Percentiles rank a stretch among this genome's conserved stretches.
phyloP scores from a whole-genome alignment of 176 grass and related monocot species.

The Zizania latifolia region DNA sequence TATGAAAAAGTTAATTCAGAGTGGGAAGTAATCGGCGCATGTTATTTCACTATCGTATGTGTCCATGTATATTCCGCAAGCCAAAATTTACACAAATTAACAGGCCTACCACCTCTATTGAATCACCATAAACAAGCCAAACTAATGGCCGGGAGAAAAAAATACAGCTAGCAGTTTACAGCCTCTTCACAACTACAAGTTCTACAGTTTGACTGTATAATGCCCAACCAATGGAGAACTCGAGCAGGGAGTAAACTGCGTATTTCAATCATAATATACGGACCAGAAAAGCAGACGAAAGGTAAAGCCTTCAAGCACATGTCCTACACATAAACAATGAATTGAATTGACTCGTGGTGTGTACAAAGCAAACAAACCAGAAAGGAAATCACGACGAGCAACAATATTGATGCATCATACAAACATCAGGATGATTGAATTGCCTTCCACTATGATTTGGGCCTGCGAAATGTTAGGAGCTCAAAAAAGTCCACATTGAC shows the following conservation, averaged over 20 bases:
- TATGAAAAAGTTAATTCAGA: neutral
- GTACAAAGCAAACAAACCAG: neutral
- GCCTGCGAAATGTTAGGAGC: neutral
- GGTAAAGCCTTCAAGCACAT: neutral
- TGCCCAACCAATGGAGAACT: neutral
- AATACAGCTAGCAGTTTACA: neutral
- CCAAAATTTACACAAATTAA: slow-evolving; percentile 31
- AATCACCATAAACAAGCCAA: slow-evolving; percentile 38
- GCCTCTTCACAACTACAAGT: neutral
- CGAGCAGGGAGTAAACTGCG: neutral
- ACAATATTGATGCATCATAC: neutral
- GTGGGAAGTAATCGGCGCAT: neutral
- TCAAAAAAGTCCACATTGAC: neutral
- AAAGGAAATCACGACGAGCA: neutral
- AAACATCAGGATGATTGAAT: neutral
- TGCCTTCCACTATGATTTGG: neutral
- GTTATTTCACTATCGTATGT: slow-evolving; percentile 9
- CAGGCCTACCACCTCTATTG: neutral
- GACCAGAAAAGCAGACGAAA: neutral
- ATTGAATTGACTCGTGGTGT: slow-evolving; percentile 27
- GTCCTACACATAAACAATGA: slow-evolving; percentile 24
- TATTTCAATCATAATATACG: neutral
- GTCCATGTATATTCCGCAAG: slow-evolving; percentile 3
- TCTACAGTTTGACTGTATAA: slow-evolving; percentile 32
- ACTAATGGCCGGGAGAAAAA: neutral